Base-by-base conservation (phyloP, 495 filamentous ascomycete species). In the Penicillium bovifimosum region DNA sequence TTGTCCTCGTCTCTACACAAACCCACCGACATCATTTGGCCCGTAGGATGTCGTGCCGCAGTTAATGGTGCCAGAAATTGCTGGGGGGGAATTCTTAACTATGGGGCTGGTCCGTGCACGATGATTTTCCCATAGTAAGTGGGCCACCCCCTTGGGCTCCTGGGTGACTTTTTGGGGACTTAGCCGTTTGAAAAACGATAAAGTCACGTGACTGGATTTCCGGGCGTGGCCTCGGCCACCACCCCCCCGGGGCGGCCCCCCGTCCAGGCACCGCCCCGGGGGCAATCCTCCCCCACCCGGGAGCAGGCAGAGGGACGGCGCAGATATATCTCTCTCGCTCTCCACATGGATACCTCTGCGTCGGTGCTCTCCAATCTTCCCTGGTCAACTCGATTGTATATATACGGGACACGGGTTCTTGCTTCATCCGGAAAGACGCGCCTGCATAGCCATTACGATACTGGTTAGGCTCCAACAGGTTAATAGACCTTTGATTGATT, bases 21-120 rank as follows among this genome's bases (percentile, higher is more conserved):
- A 62, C 52, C 44, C 59, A 51, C 57, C 59, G 52, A 59, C 47
- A 4, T 9, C 11, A 17, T 39, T 60, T 60, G 33, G 46, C 13
- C 26, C 2, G 14, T 24, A 35, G 18, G 34, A 16, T 28, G 42
- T 27, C 27, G 29, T 32, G 26, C 33, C 52, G 6, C 31, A 36
- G 50, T 43, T 11, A 26, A 36, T 9, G 38, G 35, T 34, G 11
- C 43, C 39, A 58, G 27, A 48, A 42, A 43, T n/a, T 39, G 34
- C n/a, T 35, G 9, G 17, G 45, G 47, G 50, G 48, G 26, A 32
- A 47, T 40, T 26, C 16, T 54, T 55, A 39, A 39, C 8, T 55
- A 58, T 55, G 55, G 43, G 39, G 36, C 5, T 58, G 55, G 39
- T 38, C 52, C 39, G 52, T 42, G 52, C 45, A 34, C 26, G 27